Evolutionary conservation across 139 green algal species (phyloP).

Genomic region (Protoeuglena noctilucae): DNA sequence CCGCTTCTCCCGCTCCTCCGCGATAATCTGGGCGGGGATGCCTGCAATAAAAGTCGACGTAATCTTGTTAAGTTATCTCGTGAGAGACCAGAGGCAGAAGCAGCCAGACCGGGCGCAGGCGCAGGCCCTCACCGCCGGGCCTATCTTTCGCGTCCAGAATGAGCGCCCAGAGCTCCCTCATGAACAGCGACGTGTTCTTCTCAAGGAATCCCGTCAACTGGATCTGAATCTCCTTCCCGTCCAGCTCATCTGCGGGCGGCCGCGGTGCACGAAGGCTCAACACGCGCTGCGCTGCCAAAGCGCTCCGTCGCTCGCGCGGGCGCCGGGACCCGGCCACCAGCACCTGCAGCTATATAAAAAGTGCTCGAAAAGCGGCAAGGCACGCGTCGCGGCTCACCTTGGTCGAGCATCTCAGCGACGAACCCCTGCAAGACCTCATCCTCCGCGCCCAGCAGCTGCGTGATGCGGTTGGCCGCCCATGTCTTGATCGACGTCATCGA

Average conservation of each 20-base stretch:
- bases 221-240: neutral
- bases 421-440: neutral
- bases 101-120: too few relatives aligned
- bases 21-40: neutral
- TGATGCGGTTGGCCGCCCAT: neutral
- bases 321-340: neutral
- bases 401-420: too few relatives aligned
- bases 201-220: neutral
- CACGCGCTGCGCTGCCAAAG: too few relatives aligned
- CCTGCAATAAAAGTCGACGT: too few relatives aligned
- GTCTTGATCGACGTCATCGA: neutral
- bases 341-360: neutral
- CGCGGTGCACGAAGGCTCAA: too few relatives aligned
- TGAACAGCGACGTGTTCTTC: slow-evolving; percentile 1
- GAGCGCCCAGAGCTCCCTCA: neutral
- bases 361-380: neutral
- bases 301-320: neutral
- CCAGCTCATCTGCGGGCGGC: neutral
- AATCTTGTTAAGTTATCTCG: too few relatives aligned
- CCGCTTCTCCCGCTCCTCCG: neutral
- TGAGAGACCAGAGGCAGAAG: too few relatives aligned
- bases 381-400: too few relatives aligned
- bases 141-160: neutral
- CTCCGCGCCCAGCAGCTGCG: neutral
- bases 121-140: too few relatives aligned